Percentiles rank a stretch among this genome's conserved stretches.
Evolutionary conservation across 495 filamentous ascomycete species (phyloP).

Genomic region (Neurospora sp.): DNA sequence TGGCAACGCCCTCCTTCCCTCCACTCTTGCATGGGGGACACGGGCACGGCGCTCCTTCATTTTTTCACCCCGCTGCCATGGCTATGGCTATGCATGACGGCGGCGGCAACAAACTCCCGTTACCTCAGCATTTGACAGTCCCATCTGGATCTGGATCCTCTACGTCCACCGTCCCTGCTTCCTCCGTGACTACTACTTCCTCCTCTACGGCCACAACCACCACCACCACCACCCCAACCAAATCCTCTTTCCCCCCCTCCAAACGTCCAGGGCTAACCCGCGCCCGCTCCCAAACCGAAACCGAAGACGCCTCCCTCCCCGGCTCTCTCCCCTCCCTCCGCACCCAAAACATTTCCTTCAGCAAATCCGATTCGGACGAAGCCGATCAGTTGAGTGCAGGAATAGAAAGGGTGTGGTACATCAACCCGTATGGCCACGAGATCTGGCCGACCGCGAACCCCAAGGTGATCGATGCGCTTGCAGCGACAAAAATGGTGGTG

Average conservation of each 20-base stretch:
- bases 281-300: constrained; percentile 33
- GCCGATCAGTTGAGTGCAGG: constrained; percentile 59
- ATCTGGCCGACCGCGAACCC: constrained; percentile 75
- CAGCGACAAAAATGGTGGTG: constrained; percentile 54
- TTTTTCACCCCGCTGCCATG: constrained; percentile 4
- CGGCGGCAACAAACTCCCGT: neutral
- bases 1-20: neutral
- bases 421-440: constrained; percentile 89
- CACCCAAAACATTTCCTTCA: constrained; percentile 68
- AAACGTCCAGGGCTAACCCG: too few relatives aligned
- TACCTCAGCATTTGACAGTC: neutral
- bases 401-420: constrained; percentile 87
- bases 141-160: neutral
- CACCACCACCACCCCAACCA: neutral
- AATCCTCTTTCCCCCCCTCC: neutral
- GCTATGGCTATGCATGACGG: constrained; percentile 6
- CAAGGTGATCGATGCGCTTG: constrained; percentile 58
- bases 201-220: neutral
- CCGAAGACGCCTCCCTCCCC: constrained; percentile 79
- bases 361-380: constrained; percentile 40
- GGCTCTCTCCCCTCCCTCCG: constrained; percentile 72
- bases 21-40: neutral
- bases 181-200: neutral
- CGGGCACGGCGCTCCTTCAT: constrained; percentile 17
- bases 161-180: neutral